Evolutionary conservation across 2,329 filamentous ascomycete genomes (phyloP), one percentile per base, ranked within the genome.

Genomic region (Aspergillus neotritici): DNA sequence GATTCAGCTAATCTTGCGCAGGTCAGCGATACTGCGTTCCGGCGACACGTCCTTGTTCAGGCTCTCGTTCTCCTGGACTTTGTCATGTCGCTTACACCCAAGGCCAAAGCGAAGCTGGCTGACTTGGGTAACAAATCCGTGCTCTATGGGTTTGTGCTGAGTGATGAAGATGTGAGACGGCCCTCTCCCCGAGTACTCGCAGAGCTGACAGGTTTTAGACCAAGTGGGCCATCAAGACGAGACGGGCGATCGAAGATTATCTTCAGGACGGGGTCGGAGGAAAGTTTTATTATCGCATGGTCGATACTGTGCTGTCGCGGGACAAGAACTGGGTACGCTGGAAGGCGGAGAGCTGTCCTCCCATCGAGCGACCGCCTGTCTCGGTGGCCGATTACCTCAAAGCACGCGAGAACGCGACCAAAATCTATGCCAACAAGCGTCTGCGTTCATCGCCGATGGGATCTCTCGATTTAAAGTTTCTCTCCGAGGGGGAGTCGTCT

Each of bases 321-420:
- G 93, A 99, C 66, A 97, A 96, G 72, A 96, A 97, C 62, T 98
- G 94, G 94, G 89, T 94, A 34, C 84, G 89, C 50, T 99, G 93
- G 93, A 99, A 99, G 70, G 84, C 91, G 47, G 89, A 96, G 63
- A 87, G 84, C 53, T 98, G 93, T 63, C 87, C 88, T 16, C 79
- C 84, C 5, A 97, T 99, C 58, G 83, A 90, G 60, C 79, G 80
- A 47, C 79, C 85, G 15, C 73, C 87, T 9, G 77, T 97, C 25
- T 76, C 83, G 3, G 76, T 83, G 1, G 68, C 79, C 21, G 78
- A 84, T 36, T 91, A 89, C 62, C 66, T 82, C 31, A 77, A 82
- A 41, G 84, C 89, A 16, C 85, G 84, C 61, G 71, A 76, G 25
- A 73, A 78, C 35, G 83, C 83, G 3, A 76, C 78, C 50, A 82